Conservation (phyloP, 345 rosid species). For the Geranium brycei region DNA sequence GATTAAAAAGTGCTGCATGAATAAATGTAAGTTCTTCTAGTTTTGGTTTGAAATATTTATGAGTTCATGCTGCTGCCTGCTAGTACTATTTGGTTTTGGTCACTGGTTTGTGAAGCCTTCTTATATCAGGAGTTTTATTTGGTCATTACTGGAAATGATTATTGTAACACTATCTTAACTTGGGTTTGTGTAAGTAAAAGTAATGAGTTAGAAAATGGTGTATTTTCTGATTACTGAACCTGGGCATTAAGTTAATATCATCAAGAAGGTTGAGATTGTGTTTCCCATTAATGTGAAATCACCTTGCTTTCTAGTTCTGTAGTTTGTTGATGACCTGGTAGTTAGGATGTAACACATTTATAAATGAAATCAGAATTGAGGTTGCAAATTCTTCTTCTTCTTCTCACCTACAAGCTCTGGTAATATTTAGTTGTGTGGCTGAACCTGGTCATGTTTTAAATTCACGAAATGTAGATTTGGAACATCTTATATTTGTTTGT, state of each 20-base stretch:
- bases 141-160: neutral
- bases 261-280: neutral
- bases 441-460: neutral
- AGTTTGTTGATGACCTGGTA: neutral
- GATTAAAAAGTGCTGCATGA: constrained; percentile 74
- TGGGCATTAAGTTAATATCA: too few relatives aligned
- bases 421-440: neutral
- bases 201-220: neutral
- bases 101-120: too few relatives aligned
- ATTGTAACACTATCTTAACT: neutral
- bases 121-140: too few relatives aligned
- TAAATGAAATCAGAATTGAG: neutral
- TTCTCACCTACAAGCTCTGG: neutral
- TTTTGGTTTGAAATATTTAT: neutral
- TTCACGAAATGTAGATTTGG: neutral
- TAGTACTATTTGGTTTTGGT: neutral
- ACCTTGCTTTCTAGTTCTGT: neutral
- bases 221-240: too few relatives aligned
- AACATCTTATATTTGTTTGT: neutral
- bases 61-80: neutral
- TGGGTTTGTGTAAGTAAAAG: neutral
- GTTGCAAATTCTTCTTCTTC: neutral
- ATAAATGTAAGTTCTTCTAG: constrained; percentile 50
- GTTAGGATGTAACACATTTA: neutral
- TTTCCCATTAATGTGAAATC: neutral